These are phyloP conservation scores for Amylostereum areolatum DNA, from an alignment of 1,284 basidiomycete genomes.

Conservation along the genomic window DNA sequence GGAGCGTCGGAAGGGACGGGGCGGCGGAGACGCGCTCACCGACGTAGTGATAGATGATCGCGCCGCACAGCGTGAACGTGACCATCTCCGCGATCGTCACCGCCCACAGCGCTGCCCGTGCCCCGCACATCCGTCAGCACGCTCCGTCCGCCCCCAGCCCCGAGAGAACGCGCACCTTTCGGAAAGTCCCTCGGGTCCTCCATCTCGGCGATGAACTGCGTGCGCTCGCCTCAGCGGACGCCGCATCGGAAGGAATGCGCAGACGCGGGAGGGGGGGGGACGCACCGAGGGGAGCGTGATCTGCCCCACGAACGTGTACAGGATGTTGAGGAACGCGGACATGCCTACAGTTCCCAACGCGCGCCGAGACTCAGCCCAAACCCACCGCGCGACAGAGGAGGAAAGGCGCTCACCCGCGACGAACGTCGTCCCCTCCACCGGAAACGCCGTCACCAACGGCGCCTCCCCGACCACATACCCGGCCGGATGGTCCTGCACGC, in stretches of 20 bases:
- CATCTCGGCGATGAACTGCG: slow-evolving; percentile 49
- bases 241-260: too few species aligned
- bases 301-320: slow-evolving; percentile 62
- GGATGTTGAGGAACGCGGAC: slow-evolving; percentile 42
- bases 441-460: slow-evolving; percentile 33
- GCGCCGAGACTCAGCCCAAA: too few species aligned
- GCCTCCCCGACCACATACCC: slow-evolving; percentile 30
- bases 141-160: neutral
- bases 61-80: slow-evolving; percentile 56
- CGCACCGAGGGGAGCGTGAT: slow-evolving; percentile 37
- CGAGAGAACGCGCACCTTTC: slow-evolving; percentile 36
- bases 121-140: neutral
- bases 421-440: slow-evolving; percentile 45
- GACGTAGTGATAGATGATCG: slow-evolving; percentile 52
- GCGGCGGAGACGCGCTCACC: too few species aligned
- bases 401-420: slow-evolving; percentile 40
- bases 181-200: slow-evolving; percentile 59
- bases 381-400: too few species aligned
- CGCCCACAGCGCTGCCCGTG: slow-evolving; percentile 33
- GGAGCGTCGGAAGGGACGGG: too few species aligned
- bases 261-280: neutral
- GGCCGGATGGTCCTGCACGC: slow-evolving; percentile 41
- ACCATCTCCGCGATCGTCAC: slow-evolving; percentile 47
- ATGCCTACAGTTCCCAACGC: slow-evolving; percentile 28
- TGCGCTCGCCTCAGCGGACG: too few species aligned